Evolutionary conservation across 2,329 filamentous ascomycete genomes (phyloP), one percentile per base, ranked within the genome.

Genomic region (Pseudogymnoascus sp.): DNA sequence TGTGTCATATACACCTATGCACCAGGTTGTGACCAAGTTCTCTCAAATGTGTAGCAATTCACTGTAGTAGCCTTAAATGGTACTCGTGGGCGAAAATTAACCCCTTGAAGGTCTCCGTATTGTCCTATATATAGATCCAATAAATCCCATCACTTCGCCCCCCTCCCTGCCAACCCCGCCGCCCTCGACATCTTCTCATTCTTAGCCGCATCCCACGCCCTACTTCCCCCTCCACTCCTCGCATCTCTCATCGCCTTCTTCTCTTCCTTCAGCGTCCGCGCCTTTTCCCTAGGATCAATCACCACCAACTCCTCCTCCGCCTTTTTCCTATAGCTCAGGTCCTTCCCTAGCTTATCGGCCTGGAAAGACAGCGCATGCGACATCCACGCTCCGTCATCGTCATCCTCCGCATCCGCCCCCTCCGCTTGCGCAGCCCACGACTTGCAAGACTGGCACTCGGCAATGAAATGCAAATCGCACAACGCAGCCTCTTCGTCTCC

Each of bases 391-490:
- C 83, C 79, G 57, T 85, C 85, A 63, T 84, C 82, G 66, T 80
- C 81, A 3, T 86, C 83, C 2, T 78, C 77, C 20, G 81, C 78
- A 11, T 79, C 78, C 3, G 79, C 83, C 39, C 79, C 80, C 9
- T 77, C 74, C 14, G 67, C 67, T 36, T 75, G 71, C 5, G 72
- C 72, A 69, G 95, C 89, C 91, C 92, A 96, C 0, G 87, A 84
- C 62, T 84, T 86, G 73, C 94, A 97, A 47, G 91, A 96, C 71
- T 96, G 91, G 73, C 94, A 99, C 69, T 95, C 90, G 57, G 89
- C 89, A 65, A 99, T 95, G 74, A 97, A 99, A 73, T 99, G 94
- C 36, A 99, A 77, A 72, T 97, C 94, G 71, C 94, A 99, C 3
- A 95, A 79, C 58, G 81, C 81, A 2, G 85, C 86, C 71, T 95